A percentile compares a stretch with the other conserved stretches of the same genome.
Conservation (phyloP, 1,139 yeast genomes). For the Geotrichum fermentans region DNA sequence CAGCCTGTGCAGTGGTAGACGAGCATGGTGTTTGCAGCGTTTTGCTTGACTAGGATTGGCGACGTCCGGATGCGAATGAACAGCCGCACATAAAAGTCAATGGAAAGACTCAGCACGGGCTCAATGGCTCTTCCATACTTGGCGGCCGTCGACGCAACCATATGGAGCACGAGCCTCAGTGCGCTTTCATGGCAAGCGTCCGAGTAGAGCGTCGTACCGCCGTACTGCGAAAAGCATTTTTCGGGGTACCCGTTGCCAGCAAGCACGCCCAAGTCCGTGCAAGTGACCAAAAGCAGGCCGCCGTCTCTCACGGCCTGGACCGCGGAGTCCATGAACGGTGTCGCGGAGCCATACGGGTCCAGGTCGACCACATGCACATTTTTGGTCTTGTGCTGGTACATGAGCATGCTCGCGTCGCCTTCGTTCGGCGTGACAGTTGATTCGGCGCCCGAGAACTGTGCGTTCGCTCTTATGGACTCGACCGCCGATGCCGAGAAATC, state of each 20-base stretch:
- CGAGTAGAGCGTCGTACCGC: constrained; percentile 78
- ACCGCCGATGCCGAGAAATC: constrained; percentile 85
- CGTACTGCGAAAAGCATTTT: constrained; percentile 88
- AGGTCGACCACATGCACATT: constrained; percentile 74
- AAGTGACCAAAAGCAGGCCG: constrained; percentile 81
- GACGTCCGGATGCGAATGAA: constrained; percentile 70
- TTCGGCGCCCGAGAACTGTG: constrained; percentile 56
- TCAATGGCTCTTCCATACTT: constrained; percentile 81
- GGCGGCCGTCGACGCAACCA: constrained; percentile 79
- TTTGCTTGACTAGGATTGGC: constrained; percentile 76
- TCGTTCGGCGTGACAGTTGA: constrained; percentile 56
- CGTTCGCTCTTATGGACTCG: constrained; percentile 66
- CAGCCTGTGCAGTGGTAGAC: constrained; percentile 87
- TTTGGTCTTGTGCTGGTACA: constrained; percentile 43
- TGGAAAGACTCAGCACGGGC: constrained; percentile 76
- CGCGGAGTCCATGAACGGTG: constrained; percentile 91
- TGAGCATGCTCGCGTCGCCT: constrained; percentile 83
- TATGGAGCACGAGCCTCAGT: constrained; percentile 67
- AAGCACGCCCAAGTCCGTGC: constrained; percentile 91
- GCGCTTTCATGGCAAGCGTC: constrained; percentile 94
- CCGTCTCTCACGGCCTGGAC: constrained; percentile 74
- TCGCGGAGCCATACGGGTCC: constrained; percentile 95
- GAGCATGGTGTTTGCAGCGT: constrained; percentile 60
- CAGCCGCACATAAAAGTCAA: constrained; percentile 86
- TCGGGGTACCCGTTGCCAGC: constrained; percentile 98